Evolutionary conservation across 176 grass and related monocot species (phyloP), one percentile per base, ranked within the genome.

Genomic region (Phyllostachys edulis): DNA sequence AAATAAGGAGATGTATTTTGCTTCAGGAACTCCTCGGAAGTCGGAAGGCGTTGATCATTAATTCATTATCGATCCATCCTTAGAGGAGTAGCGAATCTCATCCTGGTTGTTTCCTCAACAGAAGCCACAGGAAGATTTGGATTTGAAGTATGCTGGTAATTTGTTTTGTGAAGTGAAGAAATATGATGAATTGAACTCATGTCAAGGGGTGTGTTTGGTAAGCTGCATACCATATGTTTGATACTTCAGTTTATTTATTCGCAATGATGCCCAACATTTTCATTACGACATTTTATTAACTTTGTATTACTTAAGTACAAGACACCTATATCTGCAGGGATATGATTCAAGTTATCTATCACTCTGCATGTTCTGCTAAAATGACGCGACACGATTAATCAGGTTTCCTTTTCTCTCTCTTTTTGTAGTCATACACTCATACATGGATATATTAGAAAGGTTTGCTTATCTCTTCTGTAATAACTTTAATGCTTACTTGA

Each of bases 151-250:
- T 90, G 87, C 51, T 83, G 46, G 73, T 57, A 39, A 39, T 71
- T 78, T 86, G n/a, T 78, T 36, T 38, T 50, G 72, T 88, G 27
- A 90, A 83, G 88, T 71, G 67, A 80, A 90, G 78, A 92, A 81
- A 73, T 83, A 88, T 84, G 71, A 86, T 92, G 68, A 73, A 76
- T 13, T 76, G 76, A 84, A 77, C 87, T 91, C 89, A 94, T 63
- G 50, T 23, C 83, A 74, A 34, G 67, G 85, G 81, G 84, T 80
- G 85, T 86, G 88, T 86, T 85, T 46, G 24, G 63, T 88, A 92
- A 90, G 87, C 73, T 61, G 84, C 69, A 29, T 84, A 40, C 40
- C 40, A 42, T 42, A 59, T 73, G 21, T 8, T 32, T 55, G 74
- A 76, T 20, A 41, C 49, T 36, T 36, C 23, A 11, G 62, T 67